Evolutionary conservation across 805 yeast species (phyloP), one percentile per base, ranked within the genome.

Genomic region (Saturnispora besseyi): DNA sequence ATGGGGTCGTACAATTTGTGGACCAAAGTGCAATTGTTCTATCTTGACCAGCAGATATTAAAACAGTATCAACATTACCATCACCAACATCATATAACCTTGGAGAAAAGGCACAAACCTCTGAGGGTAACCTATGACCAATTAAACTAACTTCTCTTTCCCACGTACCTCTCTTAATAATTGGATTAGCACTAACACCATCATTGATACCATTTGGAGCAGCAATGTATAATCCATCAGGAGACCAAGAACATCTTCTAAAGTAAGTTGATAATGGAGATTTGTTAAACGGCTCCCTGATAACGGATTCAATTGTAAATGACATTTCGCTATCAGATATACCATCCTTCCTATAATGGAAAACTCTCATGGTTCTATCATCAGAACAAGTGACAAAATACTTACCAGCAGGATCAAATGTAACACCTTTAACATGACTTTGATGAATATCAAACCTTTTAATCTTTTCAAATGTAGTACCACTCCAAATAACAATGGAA

Each of bases 31-130:
- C 95, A 36, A 93, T 66, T 1, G 89, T 77, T 59, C 87, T 81
- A 65, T 91, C 99, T 66, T 91, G 98, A 10, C 98, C 98, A 12
- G 91, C 96, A 29, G 96, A 85, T 2, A 97, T 96, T n/a, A 91
- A 72, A 0, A 91, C 77, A 0, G 96, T 83, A 31, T 57, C 55
- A 22, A 55, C 58, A 9, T 56, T 53, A 29, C 55, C 59, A 36
- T 57, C 57, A 12, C 51, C 62, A 59, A 21, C 52, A 42, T 76
- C 76, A 57, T 78, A 86, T 29, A 85, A 59, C 48, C 86, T 69
- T 1, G 95, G 93, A 21, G 85, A 81, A 58, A 86, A 86, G 1
- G 80, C 68, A 45, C 83, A 84, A 12, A 85, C 93, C 61, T 86
- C 95, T 57, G 89, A 84, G 0, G 95, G 95, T 1, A 88, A 81